phyloP scores from a whole-genome alignment of 139 green algal species.

The Chlamydomonas applanata region DNA sequence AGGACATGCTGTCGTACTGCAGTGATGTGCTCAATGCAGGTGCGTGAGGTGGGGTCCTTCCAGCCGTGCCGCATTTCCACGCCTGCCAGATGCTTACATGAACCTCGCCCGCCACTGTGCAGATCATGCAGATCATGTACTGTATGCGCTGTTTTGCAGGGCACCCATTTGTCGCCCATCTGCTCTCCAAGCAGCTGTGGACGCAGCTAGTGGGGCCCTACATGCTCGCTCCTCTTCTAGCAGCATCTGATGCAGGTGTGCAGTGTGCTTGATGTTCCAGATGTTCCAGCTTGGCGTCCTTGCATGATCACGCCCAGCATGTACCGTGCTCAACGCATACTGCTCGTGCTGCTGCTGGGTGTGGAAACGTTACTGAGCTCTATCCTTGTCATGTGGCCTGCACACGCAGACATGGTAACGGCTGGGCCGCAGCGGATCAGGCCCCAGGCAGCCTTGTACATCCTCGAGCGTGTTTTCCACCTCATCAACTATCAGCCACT shows the following conservation, averaged over 20 bases:
- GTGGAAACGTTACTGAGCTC: too few species aligned
- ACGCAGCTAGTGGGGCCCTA: slow-evolving; percentile 52
- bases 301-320: too few species aligned
- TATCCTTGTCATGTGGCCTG: too few species aligned
- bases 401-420: too few species aligned
- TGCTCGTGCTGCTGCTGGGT: too few species aligned
- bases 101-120: not conserved
- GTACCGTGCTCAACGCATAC: not conserved
- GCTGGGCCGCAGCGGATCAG: not conserved
- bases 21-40: slow-evolving; percentile 85
- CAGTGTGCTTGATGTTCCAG: not conserved
- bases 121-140: not conserved
- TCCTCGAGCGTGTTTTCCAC: slow-evolving; percentile 76
- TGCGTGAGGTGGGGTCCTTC: slow-evolving; percentile 27
- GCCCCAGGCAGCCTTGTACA: slow-evolving; percentile 54
- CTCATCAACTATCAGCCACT: slow-evolving; percentile 55
- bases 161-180: slow-evolving; percentile 27
- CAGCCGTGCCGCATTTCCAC: too few species aligned
- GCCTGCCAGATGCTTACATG: not conserved
- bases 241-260: not conserved
- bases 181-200: slow-evolving; percentile 63
- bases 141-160: slow-evolving; percentile 16
- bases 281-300: too few species aligned
- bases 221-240: slow-evolving; percentile 66
- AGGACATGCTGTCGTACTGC: slow-evolving; percentile 92